phyloP scores from a whole-genome alignment of 169 alveolate species.

The Plasmodium knowlesi region DNA sequence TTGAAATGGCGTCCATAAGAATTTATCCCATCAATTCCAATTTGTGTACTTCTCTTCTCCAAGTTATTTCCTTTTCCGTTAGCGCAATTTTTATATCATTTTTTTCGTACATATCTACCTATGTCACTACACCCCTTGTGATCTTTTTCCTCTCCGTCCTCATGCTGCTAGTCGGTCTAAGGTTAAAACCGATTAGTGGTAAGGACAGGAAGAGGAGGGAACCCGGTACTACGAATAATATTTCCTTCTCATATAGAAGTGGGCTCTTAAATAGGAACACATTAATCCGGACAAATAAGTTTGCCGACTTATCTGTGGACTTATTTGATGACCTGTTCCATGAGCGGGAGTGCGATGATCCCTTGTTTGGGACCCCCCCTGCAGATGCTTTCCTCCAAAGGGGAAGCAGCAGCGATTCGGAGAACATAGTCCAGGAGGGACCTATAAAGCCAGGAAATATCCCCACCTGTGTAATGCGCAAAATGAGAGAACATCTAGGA shows the following conservation, averaged over 20 bases:
- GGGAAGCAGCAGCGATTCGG: neutral
- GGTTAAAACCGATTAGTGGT: neutral
- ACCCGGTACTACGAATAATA: neutral
- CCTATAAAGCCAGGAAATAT: neutral
- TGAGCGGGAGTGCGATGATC: neutral
- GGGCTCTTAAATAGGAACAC: constrained; percentile 29
- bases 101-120: constrained; percentile 30
- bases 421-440: neutral
- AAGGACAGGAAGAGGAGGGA: neutral
- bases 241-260: constrained; percentile 41
- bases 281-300: constrained; percentile 6
- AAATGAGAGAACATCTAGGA: neutral
- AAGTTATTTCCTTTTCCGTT: constrained; percentile 41
- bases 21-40: constrained; percentile 45
- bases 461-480: neutral
- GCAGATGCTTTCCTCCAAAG: neutral
- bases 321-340: constrained; percentile 9
- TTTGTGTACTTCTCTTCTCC: constrained; percentile 45
- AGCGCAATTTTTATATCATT: constrained; percentile 49
- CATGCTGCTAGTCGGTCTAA: constrained; percentile 5
- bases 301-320: constrained; percentile 1
- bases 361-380: neutral
- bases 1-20: constrained; percentile 55
- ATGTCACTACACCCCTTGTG: neutral
- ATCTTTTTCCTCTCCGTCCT: constrained; percentile 29